Conservation (phyloP, 202 grass and related monocot species). For the Musa balbisiana region DNA sequence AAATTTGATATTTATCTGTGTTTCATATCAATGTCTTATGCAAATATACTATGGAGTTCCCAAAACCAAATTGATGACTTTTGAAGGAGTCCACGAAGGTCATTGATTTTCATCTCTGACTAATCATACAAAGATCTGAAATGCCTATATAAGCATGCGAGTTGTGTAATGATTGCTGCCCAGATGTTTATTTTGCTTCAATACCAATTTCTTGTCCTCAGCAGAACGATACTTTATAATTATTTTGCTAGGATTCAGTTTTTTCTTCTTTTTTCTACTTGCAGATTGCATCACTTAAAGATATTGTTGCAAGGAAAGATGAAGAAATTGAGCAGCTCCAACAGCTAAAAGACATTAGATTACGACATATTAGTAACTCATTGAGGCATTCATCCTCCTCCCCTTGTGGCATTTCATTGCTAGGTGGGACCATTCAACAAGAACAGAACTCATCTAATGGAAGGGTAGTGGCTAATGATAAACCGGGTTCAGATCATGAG, state of each 20-base stretch:
- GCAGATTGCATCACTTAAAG: slow-evolving; percentile 70
- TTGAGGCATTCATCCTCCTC: slow-evolving; percentile 76
- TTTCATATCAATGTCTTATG: too few species aligned
- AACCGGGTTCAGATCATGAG: slow-evolving; percentile 44
- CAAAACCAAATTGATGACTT: too few species aligned
- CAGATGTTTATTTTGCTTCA: too few species aligned
- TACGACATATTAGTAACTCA: slow-evolving; percentile 26
- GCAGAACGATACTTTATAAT: background rate
- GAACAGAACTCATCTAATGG: slow-evolving; percentile 30
- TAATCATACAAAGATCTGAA: too few species aligned
- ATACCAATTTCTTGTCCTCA: background rate
- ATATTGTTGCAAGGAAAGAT: slow-evolving; percentile 72
- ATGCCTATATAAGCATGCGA: too few species aligned
- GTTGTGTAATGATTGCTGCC: too few species aligned
- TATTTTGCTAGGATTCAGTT: background rate
- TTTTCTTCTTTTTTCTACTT: background rate
- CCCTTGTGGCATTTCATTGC: slow-evolving; percentile 30
- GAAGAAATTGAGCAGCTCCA: slow-evolving; percentile 67
- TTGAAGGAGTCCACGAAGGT: too few species aligned
- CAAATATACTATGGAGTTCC: too few species aligned
- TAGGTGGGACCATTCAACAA: slow-evolving; percentile 18
- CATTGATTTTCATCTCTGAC: too few species aligned
- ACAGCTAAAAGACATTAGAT: slow-evolving; percentile 22
- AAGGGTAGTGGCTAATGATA: slow-evolving; percentile 33
- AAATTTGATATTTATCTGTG: too few species aligned